A percentile compares a stretch with the other conserved stretches of the same genome.
Evolutionary conservation across 441 rosid species (phyloP).

Genomic region (Melastoma candidum): DNA sequence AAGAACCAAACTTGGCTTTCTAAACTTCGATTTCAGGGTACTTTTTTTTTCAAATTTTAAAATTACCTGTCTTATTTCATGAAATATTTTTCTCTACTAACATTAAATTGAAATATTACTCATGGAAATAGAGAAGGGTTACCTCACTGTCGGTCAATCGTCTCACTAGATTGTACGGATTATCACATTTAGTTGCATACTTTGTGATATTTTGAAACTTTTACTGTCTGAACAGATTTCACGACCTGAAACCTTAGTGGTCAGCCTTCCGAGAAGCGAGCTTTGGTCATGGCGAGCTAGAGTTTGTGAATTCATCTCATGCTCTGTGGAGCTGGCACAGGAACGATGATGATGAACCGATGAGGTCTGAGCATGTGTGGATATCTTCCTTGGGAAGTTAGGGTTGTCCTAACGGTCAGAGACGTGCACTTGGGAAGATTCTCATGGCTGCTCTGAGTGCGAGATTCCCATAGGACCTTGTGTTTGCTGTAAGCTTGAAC

Average conservation of each 20-base stretch:
- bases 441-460: constrained; percentile 35
- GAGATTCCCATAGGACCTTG: too few species aligned
- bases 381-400: constrained; percentile 56
- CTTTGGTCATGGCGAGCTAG: constrained; percentile 93
- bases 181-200: constrained; percentile 1
- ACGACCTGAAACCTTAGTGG: constrained; percentile 73
- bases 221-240: constrained; percentile 37
- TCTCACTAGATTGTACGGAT: background rate
- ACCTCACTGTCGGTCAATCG: background rate
- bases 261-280: constrained; percentile 97
- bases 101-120: too few species aligned
- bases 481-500: too few species aligned
- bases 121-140: too few species aligned
- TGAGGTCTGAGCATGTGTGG: constrained; percentile 78
- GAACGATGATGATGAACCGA: constrained; percentile 91
- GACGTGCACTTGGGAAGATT: constrained; percentile 33
- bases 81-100: too few species aligned
- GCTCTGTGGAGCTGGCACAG: constrained; percentile 96
- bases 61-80: too few species aligned
- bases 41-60: too few species aligned
- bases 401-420: constrained; percentile 43
- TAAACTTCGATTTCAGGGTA: too few species aligned
- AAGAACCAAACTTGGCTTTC: too few species aligned
- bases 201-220: background rate
- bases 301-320: constrained; percentile 66